phyloP scores from a whole-genome alignment of 345 rosid genomes.

The Streptanthus diversifolius region DNA sequence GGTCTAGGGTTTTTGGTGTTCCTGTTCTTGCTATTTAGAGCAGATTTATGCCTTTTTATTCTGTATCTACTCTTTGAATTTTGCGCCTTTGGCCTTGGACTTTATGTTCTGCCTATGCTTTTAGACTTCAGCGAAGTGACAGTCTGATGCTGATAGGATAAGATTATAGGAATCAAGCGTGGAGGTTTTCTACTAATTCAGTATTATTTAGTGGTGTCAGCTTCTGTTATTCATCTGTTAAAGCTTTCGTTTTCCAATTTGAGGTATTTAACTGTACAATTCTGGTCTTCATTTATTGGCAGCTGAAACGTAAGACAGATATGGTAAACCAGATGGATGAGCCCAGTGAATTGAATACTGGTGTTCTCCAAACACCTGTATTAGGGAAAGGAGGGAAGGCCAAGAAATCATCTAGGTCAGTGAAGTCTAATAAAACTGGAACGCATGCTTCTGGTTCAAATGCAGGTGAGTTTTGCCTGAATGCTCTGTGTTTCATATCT shows the following conservation, averaged over 20 bases:
- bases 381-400: conserved; percentile 73
- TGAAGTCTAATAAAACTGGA: conserved; percentile 57
- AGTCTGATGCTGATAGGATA: conserved; percentile 5
- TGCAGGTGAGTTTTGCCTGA: conserved; percentile 48
- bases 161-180: not conserved
- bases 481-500: not conserved
- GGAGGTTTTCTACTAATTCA: not conserved
- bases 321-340: conserved; percentile 50
- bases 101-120: not conserved
- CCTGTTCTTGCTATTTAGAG: conserved; percentile 13
- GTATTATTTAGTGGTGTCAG: not conserved
- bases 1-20: conserved; percentile 19
- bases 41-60: not conserved
- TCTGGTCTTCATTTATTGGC: conserved; percentile 38
- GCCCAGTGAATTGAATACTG: conserved; percentile 46
- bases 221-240: conserved; percentile 1
- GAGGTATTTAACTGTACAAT: conserved; percentile 17
- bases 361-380: conserved; percentile 66
- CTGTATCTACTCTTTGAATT: not conserved
- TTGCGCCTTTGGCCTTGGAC: not conserved
- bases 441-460: conserved; percentile 55
- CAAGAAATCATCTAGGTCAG: conserved; percentile 56
- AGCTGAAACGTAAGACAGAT: conserved; percentile 77
- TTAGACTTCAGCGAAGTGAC: not conserved
- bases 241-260: not conserved